phyloP scores from a whole-genome alignment of 257 asterid genomes.

The Nemophila menziesii region DNA sequence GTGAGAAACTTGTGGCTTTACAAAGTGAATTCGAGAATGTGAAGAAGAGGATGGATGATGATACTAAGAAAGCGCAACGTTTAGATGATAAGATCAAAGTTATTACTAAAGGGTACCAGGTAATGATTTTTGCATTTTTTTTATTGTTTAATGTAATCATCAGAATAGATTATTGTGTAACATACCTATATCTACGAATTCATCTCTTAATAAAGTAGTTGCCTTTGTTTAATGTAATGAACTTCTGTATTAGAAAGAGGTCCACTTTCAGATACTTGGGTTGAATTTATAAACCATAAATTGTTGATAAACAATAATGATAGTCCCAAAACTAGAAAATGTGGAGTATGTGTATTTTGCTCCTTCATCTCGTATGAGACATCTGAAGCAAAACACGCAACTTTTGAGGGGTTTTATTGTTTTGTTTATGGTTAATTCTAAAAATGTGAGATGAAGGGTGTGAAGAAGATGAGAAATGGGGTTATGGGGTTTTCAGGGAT shows the following conservation, averaged over 20 bases:
- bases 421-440: background rate
- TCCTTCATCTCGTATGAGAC: constrained; percentile 78
- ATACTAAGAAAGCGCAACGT: constrained; percentile 72
- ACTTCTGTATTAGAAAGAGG: constrained; percentile 47
- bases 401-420: background rate
- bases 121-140: too few species aligned
- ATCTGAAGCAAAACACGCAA: constrained; percentile 28
- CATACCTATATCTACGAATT: constrained; percentile 65
- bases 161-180: too few species aligned
- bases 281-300: constrained; percentile 12
- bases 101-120: constrained; percentile 91
- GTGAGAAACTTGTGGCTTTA: constrained; percentile 71
- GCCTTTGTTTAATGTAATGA: constrained; percentile 44
- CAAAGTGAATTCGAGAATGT: constrained; percentile 77
- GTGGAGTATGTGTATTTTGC: constrained; percentile 19
- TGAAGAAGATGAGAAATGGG: constrained; percentile 4
- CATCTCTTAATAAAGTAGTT: constrained; percentile 68
- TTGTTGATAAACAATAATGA: constrained; percentile 10
- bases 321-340: constrained; percentile 8
- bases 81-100: constrained; percentile 82
- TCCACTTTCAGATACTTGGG: constrained; percentile 26
- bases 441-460: constrained; percentile 12
- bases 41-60: constrained; percentile 83
- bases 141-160: too few species aligned
- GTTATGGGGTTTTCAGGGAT: constrained; percentile 18